Base-by-base conservation (phyloP, 805 yeast species). In the Suhomyces emberorum region DNA sequence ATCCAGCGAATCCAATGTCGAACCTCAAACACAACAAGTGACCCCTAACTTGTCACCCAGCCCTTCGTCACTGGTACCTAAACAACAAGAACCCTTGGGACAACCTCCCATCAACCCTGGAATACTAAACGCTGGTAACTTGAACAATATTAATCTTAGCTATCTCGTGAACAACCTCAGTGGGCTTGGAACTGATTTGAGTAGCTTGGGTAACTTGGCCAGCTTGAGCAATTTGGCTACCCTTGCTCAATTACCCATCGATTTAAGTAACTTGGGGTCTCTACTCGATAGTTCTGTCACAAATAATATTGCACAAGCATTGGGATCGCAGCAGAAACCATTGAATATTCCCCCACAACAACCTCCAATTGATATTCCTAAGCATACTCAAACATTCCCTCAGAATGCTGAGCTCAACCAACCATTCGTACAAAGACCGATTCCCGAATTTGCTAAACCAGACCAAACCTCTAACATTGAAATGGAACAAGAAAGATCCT, bases 181-280 rank as follows among this genome's bases (percentile, higher is more conserved):
- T 19, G 62, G 61, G 12, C 34, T 62, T 11, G 62, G 66, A 11
- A 57, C 61, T 14, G 69, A 65, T 37, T 44, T 65, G 28, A 52
- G 63, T 35, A 47, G 53, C 15, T 44, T 66, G 12, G 69, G 69
- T 4, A 63, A 59, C 39, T 42, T 66, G 28, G 68, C 72, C 9
- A 64, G 57, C 42, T 50, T 68, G 28, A 55, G 63, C 23, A 65
- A 62, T 39, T 53, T 68, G 32, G 73, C 73, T 2, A 57, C 64
- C 8, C 54, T 68, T 42, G 74, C 74, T 1, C 70, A 67, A 37
- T 48, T 66, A 16, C 72, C 72, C 4, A 55, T 63, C 7, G 72
- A 66, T 40, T 50, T 65, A 35, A 55, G 59, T 32, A 63, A 58
- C 33, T 47, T 67, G 35, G 62, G 66, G n/a, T 47, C 61, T 3